Evolutionary conservation across 2,329 filamentous ascomycete genomes (phyloP), one percentile per base, ranked within the genome.

Genomic region (Paraconiothyrium sp.): DNA sequence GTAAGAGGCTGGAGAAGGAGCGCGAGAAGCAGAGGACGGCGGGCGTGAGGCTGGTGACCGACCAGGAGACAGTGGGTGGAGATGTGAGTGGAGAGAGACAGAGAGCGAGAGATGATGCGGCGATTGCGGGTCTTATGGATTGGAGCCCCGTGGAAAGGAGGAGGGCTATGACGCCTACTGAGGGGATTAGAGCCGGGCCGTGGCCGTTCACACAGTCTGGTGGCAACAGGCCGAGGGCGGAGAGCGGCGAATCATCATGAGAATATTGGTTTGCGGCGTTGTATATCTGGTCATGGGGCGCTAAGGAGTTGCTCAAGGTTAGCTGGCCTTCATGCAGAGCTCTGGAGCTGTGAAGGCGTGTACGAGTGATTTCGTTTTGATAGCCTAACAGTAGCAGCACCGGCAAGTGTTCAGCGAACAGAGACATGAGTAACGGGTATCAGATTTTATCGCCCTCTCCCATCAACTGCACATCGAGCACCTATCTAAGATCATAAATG

Each of bases 121-220:
- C 67, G 1, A 69, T 74, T 63, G 69, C 71, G 11, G 71, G 74
- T 0, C 30, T 77, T 35, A 73, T 78, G 68, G 78, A 79, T 0
- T 80, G 77, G 77, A 77, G 74, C 67, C 78, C 78, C 0, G 67
- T 79, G 2, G 77, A 79, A 67, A 71, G 65, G 62, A 68, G 77
- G 55, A 67, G 75, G 51, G 77, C 77, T 6, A 78, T 79, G 77
- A 80, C 78, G 56, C 78, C 78, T 13, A 80, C 77, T 1, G 76
- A 78, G 57, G 68, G 70, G 1, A 67, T 70, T 51, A 69, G 70
- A 32, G 62, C 35, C 46, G 52, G 58, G 48, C 24, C 46, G 0
- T 76, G 75, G 71, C 67, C 64, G 0, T 75, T 73, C 55, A 67
- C 69, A 4, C 64, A 65, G 7, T 30, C 41, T 5, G 74, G 75